Conservation (phyloP, 116 monocot genomes). For the Trichopus zeylanicus region DNA sequence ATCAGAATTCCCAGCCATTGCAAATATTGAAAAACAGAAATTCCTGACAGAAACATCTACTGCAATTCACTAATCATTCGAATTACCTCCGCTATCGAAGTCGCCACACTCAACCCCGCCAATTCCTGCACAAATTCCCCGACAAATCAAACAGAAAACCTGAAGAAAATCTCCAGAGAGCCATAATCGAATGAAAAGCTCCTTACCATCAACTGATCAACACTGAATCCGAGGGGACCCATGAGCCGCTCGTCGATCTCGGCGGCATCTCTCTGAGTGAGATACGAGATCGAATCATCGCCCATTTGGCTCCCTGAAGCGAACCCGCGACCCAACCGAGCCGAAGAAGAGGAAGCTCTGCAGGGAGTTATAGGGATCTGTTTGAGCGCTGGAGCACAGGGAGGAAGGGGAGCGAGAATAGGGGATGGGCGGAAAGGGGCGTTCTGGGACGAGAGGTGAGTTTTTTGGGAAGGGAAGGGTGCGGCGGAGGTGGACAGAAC, state of each 20-base stretch:
- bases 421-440: neutral
- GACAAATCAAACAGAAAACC: neutral
- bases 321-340: slow-evolving; percentile 9
- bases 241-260: slow-evolving; percentile 95
- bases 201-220: slow-evolving; percentile 87
- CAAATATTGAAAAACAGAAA: neutral
- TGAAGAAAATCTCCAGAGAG: neutral
- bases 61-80: too few relatives aligned
- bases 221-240: slow-evolving; percentile 91
- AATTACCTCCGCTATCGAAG: slow-evolving; percentile 63
- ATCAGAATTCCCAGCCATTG: too few relatives aligned
- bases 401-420: neutral
- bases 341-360: neutral
- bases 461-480: neutral
- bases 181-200: neutral
- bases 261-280: slow-evolving; percentile 64
- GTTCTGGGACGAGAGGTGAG: slow-evolving; percentile 1
- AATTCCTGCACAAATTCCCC: slow-evolving; percentile 49
- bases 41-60: neutral
- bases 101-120: slow-evolving; percentile 87
- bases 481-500: slow-evolving; percentile 1
- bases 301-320: slow-evolving; percentile 9
- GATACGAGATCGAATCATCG: slow-evolving; percentile 36
- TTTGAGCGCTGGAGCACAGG: neutral
- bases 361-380: neutral